phyloP scores from a whole-genome alignment of 345 rosid species.

The Gossypium stocksii region DNA sequence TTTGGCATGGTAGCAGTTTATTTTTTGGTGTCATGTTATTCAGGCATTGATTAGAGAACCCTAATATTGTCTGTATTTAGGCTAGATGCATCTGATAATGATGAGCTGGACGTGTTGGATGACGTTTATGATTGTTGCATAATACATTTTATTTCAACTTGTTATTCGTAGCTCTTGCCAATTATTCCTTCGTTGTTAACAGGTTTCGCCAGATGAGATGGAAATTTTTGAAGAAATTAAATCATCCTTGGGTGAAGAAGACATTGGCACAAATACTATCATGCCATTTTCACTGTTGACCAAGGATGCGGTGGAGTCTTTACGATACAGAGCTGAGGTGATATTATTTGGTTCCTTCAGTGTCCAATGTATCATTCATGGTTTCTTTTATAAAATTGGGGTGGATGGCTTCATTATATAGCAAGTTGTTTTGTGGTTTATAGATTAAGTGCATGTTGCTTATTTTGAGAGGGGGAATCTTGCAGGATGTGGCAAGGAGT shows the following conservation, averaged over 20 bases:
- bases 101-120: not conserved
- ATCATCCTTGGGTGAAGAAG: slow-evolving; percentile 55
- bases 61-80: not conserved
- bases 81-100: not conserved
- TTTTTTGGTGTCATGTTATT: not conserved
- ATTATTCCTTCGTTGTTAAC: slow-evolving; percentile 19
- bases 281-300: slow-evolving; percentile 64
- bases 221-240: slow-evolving; percentile 73
- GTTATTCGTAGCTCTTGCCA: slow-evolving; percentile 1
- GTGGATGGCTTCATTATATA: not conserved
- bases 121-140: not conserved
- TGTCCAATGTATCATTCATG: not conserved
- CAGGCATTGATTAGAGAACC: not conserved
- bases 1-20: not conserved
- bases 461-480: slow-evolving; percentile 10
- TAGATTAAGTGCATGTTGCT: not conserved
- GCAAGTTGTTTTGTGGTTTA: slow-evolving; percentile 3
- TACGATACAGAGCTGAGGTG: slow-evolving; percentile 94
- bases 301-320: slow-evolving; percentile 73
- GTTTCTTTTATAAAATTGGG: not conserved
- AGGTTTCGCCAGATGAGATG: slow-evolving; percentile 86
- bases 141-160: not conserved
- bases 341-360: not conserved
- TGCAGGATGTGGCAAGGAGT: slow-evolving; percentile 87
- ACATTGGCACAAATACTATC: slow-evolving; percentile 40